A percentile compares a stretch with the other conserved stretches of the same genome.
Conservation (phyloP, 768 basidiomycete species). For the Mycena epipterygia region DNA sequence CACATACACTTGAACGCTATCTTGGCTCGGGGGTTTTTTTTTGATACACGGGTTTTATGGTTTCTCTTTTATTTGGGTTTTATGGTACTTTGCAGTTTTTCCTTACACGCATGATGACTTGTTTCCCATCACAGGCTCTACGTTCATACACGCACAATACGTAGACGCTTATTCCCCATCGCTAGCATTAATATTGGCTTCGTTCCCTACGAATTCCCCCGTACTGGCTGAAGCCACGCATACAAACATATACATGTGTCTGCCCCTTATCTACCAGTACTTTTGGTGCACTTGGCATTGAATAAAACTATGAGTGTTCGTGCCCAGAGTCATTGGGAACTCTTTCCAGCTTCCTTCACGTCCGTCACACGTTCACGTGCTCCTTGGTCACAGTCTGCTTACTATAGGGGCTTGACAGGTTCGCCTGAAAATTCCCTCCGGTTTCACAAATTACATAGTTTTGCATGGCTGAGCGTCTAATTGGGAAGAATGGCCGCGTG, state of each 20-base stretch:
- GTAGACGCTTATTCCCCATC: background rate
- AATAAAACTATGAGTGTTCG: no score
- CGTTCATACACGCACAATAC: constrained; percentile 18
- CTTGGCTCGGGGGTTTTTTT: background rate
- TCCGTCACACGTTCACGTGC: background rate
- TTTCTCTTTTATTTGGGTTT: constrained; percentile 15
- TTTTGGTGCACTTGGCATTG: background rate
- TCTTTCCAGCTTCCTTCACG: no score
- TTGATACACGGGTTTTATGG: background rate
- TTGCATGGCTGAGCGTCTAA: background rate
- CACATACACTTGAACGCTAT: constrained; percentile 10
- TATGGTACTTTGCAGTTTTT: background rate
- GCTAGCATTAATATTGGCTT: background rate
- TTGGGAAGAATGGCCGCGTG: background rate
- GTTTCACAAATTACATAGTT: background rate
- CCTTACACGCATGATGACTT: background rate
- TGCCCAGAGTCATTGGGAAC: no score
- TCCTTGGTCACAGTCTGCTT: no score
- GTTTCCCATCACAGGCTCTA: background rate
- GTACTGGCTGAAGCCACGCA: background rate
- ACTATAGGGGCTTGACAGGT: no score
- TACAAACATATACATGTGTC: background rate
- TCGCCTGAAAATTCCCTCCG: no score
- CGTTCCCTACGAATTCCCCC: background rate
- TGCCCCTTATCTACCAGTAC: background rate